These are phyloP conservation scores for Plasmodium coatneyi DNA, from an alignment of 169 alveolate species.

Conservation along the genomic window DNA sequence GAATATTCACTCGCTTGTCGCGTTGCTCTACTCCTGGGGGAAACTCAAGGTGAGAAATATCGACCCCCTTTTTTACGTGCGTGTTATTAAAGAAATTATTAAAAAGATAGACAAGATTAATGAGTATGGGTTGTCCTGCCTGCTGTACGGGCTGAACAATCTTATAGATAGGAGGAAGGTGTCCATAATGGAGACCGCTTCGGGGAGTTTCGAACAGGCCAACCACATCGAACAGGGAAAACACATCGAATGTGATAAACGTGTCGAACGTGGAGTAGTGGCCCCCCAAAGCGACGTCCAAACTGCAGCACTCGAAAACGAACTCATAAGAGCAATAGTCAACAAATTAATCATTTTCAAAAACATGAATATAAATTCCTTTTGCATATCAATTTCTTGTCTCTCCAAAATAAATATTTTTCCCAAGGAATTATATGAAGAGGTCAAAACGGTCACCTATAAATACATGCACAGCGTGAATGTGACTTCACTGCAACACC, in stretches of 20 bases:
- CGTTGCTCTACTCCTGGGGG: constrained; percentile 49
- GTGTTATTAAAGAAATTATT: constrained; percentile 36
- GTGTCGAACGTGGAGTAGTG: not conserved
- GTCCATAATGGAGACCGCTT: not conserved
- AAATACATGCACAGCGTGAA: constrained; percentile 54
- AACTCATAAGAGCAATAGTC: constrained; percentile 39
- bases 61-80: constrained; percentile 8
- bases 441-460: constrained; percentile 32
- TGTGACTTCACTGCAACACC: constrained; percentile 57
- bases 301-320: constrained; percentile 21
- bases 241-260: not conserved
- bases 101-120: constrained; percentile 48
- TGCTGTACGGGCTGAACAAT: constrained; percentile 49
- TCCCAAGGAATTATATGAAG: constrained; percentile 53
- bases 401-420: constrained; percentile 45
- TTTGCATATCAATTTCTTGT: constrained; percentile 66
- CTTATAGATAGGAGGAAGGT: constrained; percentile 32
- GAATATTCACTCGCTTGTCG: constrained; percentile 52
- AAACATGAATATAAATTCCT: constrained; percentile 65
- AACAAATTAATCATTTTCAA: constrained; percentile 33
- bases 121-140: constrained; percentile 67
- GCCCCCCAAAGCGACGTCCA: not conserved
- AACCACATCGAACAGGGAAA: not conserved
- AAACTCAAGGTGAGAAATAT: constrained; percentile 41
- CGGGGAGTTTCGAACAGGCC: not conserved